phyloP scores from a whole-genome alignment of 768 basidiomycete species.

The Austroboletus eburneus region DNA sequence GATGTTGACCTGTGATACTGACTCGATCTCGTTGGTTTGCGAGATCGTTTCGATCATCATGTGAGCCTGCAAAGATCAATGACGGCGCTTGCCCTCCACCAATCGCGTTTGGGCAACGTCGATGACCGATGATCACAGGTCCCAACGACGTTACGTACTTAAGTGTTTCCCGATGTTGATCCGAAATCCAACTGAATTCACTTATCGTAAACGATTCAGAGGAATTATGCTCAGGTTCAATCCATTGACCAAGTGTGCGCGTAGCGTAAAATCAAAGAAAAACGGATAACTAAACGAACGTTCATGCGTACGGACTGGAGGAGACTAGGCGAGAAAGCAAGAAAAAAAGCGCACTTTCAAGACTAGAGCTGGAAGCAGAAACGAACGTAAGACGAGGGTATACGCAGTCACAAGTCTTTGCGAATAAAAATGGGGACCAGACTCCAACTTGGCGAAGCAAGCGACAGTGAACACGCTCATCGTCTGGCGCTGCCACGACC shows the following conservation, averaged over 20 bases:
- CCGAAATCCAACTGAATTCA: too few species aligned
- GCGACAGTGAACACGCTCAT: slow-evolving; percentile 11
- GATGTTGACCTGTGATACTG: too few species aligned
- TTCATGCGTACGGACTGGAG: slow-evolving; percentile 4
- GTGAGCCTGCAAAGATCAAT: too few species aligned
- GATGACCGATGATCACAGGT: too few species aligned
- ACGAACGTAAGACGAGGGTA: slow-evolving; percentile 24
- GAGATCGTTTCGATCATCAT: too few species aligned
- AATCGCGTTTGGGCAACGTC: too few species aligned
- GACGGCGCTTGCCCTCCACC: too few species aligned
- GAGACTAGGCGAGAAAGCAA: slow-evolving; percentile 2
- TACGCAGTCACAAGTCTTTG: slow-evolving; percentile 15
- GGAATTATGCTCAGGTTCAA: background rate
- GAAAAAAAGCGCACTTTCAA: slow-evolving; percentile 4
- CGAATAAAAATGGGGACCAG: background rate
- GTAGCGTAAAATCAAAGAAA: slow-evolving; percentile 14
- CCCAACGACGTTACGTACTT: too few species aligned
- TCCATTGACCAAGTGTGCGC: slow-evolving; percentile 12
- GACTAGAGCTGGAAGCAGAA: slow-evolving; percentile 12
- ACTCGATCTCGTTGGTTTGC: too few species aligned
- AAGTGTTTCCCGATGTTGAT: too few species aligned
- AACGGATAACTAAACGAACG: slow-evolving; percentile 23
- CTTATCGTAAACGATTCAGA: too few species aligned
- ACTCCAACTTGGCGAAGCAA: slow-evolving; percentile 6
- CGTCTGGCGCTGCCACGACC: slow-evolving; percentile 53